phyloP scores from a whole-genome alignment of 441 rosid species.

The Geranium incanum region DNA sequence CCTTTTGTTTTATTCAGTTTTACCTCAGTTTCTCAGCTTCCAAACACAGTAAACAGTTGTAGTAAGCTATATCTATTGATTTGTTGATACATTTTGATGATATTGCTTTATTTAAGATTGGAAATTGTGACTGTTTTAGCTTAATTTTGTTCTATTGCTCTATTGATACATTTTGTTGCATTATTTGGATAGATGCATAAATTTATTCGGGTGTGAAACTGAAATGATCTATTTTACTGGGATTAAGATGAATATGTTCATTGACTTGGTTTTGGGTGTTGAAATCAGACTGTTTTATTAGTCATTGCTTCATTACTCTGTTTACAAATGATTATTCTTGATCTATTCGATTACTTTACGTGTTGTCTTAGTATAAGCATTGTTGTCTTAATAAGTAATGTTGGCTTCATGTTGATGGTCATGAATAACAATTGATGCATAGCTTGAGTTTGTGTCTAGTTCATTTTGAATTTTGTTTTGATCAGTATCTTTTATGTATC shows the following conservation, averaged over 20 bases:
- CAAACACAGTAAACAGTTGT: neutral
- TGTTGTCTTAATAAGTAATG: neutral
- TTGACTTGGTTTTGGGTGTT: neutral
- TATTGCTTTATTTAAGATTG: neutral
- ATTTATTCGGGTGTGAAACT: too few species aligned
- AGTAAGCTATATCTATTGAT: neutral
- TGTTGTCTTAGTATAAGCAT: neutral
- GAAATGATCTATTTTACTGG: neutral
- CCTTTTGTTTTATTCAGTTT: neutral
- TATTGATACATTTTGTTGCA: too few species aligned
- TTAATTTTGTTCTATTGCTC: too few species aligned
- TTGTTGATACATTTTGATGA: neutral
- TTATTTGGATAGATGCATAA: too few species aligned
- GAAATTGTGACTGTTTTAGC: too few species aligned
- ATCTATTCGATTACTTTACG: too few species aligned
- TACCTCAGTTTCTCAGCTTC: neutral
- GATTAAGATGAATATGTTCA: neutral
- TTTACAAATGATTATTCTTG: too few species aligned
- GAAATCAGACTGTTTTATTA: neutral
- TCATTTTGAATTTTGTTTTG: neutral
- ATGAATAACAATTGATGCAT: neutral
- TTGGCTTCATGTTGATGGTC: neutral
- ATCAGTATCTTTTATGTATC: too few species aligned
- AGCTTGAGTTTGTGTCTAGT: neutral
- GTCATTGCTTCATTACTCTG: neutral